Percentiles rank a stretch among this genome's conserved stretches.
Conservation (phyloP, 2,329 filamentous ascomycete species). For the Aspergillus sp. region DNA sequence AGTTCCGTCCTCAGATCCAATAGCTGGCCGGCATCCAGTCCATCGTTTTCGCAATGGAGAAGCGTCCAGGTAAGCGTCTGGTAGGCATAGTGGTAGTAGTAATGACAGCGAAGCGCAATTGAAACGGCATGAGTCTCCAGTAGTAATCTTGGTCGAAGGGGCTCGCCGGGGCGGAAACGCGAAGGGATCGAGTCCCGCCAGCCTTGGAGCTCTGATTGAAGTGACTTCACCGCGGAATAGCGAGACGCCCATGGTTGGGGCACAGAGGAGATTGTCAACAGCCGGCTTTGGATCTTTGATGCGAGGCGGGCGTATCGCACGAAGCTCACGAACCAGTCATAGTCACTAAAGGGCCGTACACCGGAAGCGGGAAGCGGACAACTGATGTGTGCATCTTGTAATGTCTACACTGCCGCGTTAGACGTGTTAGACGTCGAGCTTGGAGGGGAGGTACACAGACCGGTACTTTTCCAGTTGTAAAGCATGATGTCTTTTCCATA, state of each 20-base stretch:
- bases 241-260: slow-evolving; percentile 23
- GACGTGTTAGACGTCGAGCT: too few species aligned
- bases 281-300: slow-evolving; percentile 37
- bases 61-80: slow-evolving; percentile 39
- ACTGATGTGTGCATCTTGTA: slow-evolving; percentile 44
- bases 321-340: slow-evolving; percentile 43
- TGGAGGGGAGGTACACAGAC: slow-evolving; percentile 33
- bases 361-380: slow-evolving; percentile 39
- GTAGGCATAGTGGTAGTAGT: slow-evolving; percentile 37
- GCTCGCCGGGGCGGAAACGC: slow-evolving; percentile 36
- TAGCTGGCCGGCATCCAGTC: not conserved
- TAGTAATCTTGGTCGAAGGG: slow-evolving; percentile 24
- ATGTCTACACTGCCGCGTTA: slow-evolving; percentile 25
- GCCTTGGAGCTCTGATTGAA: slow-evolving; percentile 34
- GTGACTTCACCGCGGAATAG: slow-evolving; percentile 23
- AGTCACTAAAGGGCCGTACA: slow-evolving; percentile 38
- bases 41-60: slow-evolving; percentile 24
- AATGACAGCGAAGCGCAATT: slow-evolving; percentile 35
- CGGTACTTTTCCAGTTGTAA: slow-evolving; percentile 37
- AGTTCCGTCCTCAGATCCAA: slow-evolving; percentile 28
- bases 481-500: slow-evolving; percentile 44
- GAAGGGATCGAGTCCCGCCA: slow-evolving; percentile 40
- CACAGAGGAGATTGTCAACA: slow-evolving; percentile 40
- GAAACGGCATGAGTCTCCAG: slow-evolving; percentile 16
- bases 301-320: slow-evolving; percentile 38